Conservation (phyloP, 768 basidiomycete species). For the Pisolithus tinctorius region DNA sequence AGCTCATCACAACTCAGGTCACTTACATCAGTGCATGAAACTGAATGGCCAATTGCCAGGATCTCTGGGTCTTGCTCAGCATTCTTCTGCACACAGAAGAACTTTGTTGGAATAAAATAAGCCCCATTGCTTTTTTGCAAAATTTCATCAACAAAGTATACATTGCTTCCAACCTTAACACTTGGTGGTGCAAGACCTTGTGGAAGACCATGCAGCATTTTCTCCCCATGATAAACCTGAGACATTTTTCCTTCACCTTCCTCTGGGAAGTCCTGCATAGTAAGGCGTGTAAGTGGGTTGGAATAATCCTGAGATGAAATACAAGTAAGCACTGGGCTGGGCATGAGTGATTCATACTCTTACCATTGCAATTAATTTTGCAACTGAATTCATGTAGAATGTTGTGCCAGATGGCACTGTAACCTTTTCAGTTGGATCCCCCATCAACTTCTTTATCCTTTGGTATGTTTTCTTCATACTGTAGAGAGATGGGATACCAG, state of each 20-base stretch:
- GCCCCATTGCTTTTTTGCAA: no score
- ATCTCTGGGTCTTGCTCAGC: background rate
- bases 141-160: no score
- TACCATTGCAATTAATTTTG: constrained; percentile 7
- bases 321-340: no score
- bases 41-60: background rate
- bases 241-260: background rate
- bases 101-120: no score
- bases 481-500: constrained; percentile 16
- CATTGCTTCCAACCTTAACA: no score
- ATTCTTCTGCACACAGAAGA: background rate
- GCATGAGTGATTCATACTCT: no score
- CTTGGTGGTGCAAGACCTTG: no score
- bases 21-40: background rate
- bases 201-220: background rate
- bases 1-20: background rate
- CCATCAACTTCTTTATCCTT: constrained; percentile 7
- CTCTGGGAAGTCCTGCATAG: constrained; percentile 9
- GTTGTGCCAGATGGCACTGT: constrained; percentile 16
- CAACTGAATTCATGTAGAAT: constrained; percentile 20
- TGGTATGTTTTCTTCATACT: constrained; percentile 13
- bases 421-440: constrained; percentile 17
- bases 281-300: background rate
- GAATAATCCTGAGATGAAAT: background rate
- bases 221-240: background rate